phyloP scores from a whole-genome alignment of 345 rosid genomes.

The Murraya koenigii region DNA sequence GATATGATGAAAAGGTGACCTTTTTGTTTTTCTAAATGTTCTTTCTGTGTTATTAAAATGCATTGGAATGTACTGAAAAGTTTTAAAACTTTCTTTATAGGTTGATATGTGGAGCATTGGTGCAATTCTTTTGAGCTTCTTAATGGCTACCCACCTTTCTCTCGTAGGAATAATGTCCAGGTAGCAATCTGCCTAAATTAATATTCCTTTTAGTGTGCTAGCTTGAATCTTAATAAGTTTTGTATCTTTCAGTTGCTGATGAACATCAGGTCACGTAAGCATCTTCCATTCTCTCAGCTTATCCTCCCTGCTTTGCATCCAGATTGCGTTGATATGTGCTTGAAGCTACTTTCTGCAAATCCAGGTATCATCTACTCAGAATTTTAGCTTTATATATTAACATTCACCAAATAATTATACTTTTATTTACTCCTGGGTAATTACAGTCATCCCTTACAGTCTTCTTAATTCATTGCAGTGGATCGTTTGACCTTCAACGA shows the following conservation, averaged over 20 bases:
- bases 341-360: constrained; percentile 53
- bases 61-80: constrained; percentile 5
- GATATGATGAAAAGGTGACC: constrained; percentile 59
- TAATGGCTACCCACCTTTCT: constrained; percentile 61
- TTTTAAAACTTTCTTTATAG: constrained; percentile 23
- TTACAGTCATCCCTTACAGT: background rate
- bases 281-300: constrained; percentile 57
- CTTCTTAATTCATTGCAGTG: constrained; percentile 7
- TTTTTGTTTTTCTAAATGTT: background rate
- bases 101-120: constrained; percentile 79
- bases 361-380: constrained; percentile 42
- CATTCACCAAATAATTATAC: background rate
- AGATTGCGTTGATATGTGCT: constrained; percentile 60
- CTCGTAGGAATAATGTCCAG: constrained; percentile 60
- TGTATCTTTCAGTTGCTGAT: constrained; percentile 22
- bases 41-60: background rate
- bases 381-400: background rate
- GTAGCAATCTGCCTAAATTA: constrained; percentile 27
- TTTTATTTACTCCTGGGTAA: background rate
- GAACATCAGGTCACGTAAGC: constrained; percentile 31
- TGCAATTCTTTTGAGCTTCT: constrained; percentile 71
- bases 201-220: background rate
- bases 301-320: constrained; percentile 44
- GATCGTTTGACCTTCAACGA: constrained; percentile 28
- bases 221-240: constrained; percentile 7